phyloP scores from a whole-genome alignment of 306 rosid species.

The Boehmeria nivea region DNA sequence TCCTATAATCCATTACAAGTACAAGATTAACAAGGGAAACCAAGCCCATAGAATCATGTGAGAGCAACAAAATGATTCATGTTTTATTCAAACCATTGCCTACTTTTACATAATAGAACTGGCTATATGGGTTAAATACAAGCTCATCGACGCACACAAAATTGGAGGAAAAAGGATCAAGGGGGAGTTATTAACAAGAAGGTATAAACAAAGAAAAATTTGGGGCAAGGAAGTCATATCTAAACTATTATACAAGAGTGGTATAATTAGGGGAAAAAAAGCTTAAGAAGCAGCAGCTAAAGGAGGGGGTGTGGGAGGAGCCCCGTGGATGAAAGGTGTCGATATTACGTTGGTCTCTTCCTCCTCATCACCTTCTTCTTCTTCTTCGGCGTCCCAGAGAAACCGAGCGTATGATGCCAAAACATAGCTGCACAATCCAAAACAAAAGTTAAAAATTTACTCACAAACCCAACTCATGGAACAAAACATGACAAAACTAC shows the following conservation, averaged over 20 bases:
- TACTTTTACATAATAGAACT: not conserved
- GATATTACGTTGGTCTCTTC: conserved; percentile 25
- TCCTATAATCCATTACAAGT: no score
- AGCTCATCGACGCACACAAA: conserved; percentile 1
- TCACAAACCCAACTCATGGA: not conserved
- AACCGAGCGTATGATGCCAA: conserved; percentile 78
- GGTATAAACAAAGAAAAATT: conserved; percentile 27
- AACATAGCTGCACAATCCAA: conserved; percentile 58
- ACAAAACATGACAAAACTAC: not conserved
- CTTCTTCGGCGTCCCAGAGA: conserved; percentile 88
- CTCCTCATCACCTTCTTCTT: conserved; percentile 30
- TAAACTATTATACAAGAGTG: conserved; percentile 22
- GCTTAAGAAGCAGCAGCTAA: conserved; percentile 59
- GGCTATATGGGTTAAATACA: not conserved
- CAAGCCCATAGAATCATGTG: no score
- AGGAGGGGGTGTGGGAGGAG: conserved; percentile 40
- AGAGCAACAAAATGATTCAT: not conserved
- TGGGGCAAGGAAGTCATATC: conserved; percentile 18
- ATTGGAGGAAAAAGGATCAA: not conserved
- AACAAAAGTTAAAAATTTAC: conserved; percentile 7
- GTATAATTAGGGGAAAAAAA: conserved; percentile 6
- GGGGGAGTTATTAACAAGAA: not conserved
- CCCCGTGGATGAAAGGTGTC: conserved; percentile 39
- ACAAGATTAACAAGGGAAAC: no score
- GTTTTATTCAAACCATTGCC: not conserved